Evolutionary conservation across 805 yeast genomes (phyloP), one percentile per base, ranked within the genome.

Genomic region (Starmerella lactis-condensi): DNA sequence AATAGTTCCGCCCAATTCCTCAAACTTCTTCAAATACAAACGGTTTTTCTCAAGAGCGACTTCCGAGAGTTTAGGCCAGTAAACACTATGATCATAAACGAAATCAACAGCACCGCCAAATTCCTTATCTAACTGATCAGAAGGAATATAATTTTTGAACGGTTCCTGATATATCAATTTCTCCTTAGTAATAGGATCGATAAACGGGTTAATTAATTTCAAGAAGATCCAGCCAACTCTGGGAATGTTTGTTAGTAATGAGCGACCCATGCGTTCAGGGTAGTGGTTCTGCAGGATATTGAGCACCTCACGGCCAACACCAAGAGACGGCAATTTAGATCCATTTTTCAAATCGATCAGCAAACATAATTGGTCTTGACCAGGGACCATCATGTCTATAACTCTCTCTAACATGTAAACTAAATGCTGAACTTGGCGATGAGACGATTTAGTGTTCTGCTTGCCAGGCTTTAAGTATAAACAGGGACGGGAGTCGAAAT

Each of bases 241-340:
- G 10, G 96, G 96, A 42, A 89, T 82, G 54, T 89, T 85, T 29
- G 92, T 78, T 32, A 89, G 62, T 29, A 83, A 62, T 0, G 95
- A 95, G 50, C 74, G 75, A 24, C 99, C 99, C 37, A 89, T 62
- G 46, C 99, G 68, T 53, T 89, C 99, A 4, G 98, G 98, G 52
- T 89, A 89, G 54, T 89, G 99, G 9, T 92, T 82, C 57, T 89
- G 99, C 45, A 89, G 61, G 51, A 89, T 89, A 52, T 76, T 79
- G 42, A 89, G 63, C 20, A 85, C 96, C 56, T 82, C 93, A 50
- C 83, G 74, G 22, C 94, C 95, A 12, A 72, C 76, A 31, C 75
- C 65, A 26, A 85, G 61, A 1, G 93, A 81, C n/a, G 96, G 96
- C 34, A 81, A 69, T 49, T 76, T 79, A 20, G 68, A 58, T 63